Percentiles rank a stretch among this genome's conserved stretches.
Conservation (phyloP, 345 rosid species). For the Eucalyptus shirleyi region DNA sequence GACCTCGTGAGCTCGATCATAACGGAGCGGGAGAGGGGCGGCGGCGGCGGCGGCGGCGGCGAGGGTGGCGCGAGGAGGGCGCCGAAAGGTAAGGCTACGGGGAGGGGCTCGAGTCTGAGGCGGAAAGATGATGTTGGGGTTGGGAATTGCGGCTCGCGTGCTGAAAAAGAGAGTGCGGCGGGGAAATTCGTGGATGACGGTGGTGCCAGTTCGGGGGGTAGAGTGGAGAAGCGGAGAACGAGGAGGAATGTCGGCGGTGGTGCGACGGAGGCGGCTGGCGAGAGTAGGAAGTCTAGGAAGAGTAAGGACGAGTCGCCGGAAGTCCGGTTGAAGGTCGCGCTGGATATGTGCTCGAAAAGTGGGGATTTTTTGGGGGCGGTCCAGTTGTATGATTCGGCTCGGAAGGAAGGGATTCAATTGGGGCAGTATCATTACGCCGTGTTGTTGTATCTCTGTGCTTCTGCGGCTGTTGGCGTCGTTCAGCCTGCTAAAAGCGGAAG, state of each 20-base stretch:
- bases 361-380: constrained; percentile 55
- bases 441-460: constrained; percentile 51
- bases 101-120: background rate
- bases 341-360: constrained; percentile 54
- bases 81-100: background rate
- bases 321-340: constrained; percentile 2
- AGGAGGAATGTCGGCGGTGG: background rate
- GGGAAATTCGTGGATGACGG: background rate
- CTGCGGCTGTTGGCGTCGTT: constrained; percentile 54
- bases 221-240: background rate
- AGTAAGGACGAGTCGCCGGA: constrained; percentile 9
- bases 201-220: background rate
- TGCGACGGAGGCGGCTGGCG: background rate
- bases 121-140: background rate
- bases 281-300: constrained; percentile 8
- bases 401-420: constrained; percentile 19
- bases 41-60: background rate
- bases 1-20: constrained; percentile 7
- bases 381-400: constrained; percentile 33
- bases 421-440: constrained; percentile 45
- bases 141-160: background rate
- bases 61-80: background rate
- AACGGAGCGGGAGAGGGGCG: constrained; percentile 4
- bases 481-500: constrained; percentile 59
- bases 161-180: background rate